Conservation (phyloP, 345 rosid species). For the Microthlaspi erraticum region DNA sequence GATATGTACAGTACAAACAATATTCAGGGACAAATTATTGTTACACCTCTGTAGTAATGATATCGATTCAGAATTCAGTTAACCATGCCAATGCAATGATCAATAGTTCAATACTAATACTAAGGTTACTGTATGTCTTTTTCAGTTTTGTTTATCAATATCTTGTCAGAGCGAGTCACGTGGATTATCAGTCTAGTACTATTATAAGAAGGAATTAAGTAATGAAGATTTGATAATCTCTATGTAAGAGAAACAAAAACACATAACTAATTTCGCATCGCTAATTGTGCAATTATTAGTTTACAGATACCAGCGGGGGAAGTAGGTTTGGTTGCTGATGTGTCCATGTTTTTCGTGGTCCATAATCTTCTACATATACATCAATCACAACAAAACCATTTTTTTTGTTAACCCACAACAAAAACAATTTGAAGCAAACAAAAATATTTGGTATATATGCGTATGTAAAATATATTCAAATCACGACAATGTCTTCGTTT, state of each 20-base stretch:
- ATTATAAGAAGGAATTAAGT: conserved; percentile 23
- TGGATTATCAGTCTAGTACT: conserved; percentile 30
- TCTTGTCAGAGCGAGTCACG: conserved; percentile 42
- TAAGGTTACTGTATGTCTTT: conserved; percentile 1
- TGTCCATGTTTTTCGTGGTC: conserved; percentile 44
- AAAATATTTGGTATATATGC: neutral
- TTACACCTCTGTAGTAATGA: neutral
- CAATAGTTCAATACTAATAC: conserved; percentile 11
- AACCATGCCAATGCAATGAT: neutral
- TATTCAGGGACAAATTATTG: neutral
- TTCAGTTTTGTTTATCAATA: conserved; percentile 28
- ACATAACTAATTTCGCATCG: conserved; percentile 13
- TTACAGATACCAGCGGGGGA: conserved; percentile 19
- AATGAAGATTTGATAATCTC: conserved; percentile 30
- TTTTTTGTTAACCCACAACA: neutral
- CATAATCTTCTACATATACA: conserved; percentile 26
- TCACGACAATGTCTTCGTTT: conserved; percentile 3
- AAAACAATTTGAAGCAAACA: conserved; percentile 27
- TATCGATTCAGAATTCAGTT: conserved; percentile 21
- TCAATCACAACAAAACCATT: conserved; percentile 19
- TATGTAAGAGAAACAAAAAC: conserved; percentile 20
- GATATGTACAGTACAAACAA: neutral
- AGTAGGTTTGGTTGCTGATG: conserved; percentile 38
- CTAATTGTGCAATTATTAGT: conserved; percentile 19
- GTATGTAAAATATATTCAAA: conserved; percentile 1